These are phyloP conservation scores for Diaporthe amygdali DNA, from an alignment of 2,329 filamentous ascomycete genomes.

Conservation along the genomic window DNA sequence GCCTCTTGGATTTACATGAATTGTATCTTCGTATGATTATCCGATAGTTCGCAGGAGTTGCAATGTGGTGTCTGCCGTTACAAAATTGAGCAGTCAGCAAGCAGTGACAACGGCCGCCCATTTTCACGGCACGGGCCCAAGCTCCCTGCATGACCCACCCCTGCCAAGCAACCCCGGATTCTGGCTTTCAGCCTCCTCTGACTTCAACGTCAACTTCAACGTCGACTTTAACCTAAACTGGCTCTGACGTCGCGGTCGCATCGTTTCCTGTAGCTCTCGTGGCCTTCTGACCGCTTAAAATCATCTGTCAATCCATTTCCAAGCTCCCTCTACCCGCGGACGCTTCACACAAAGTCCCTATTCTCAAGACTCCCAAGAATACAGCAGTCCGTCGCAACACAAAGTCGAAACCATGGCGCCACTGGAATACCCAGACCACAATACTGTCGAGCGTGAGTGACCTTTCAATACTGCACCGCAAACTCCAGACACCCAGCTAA, in stretches of 20 bases:
- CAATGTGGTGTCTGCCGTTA: neutral
- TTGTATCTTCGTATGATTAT: too few species aligned
- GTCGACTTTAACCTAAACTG: neutral
- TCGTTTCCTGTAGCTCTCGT: neutral
- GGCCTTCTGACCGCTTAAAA: neutral
- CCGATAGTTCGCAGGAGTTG: neutral
- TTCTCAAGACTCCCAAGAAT: too few species aligned
- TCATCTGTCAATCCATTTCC: neutral
- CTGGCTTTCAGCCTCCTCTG: neutral
- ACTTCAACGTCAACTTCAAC: neutral
- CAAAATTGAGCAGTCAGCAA: neutral
- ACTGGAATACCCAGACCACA: constrained; percentile 32
- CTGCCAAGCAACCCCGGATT: constrained; percentile 8
- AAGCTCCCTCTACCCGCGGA: too few species aligned
- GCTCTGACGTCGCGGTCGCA: neutral
- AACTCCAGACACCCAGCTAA: neutral
- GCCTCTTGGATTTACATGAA: neutral
- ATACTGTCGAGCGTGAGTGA: constrained; percentile 31
- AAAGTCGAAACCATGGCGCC: constrained; percentile 30
- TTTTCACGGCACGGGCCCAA: neutral
- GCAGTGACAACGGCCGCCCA: neutral
- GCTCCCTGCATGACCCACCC: neutral
- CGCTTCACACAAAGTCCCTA: neutral
- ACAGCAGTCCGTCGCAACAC: neutral
- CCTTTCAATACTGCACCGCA: neutral